phyloP scores from a whole-genome alignment of 78 protist genomes.

The Protostelium mycophagum region DNA sequence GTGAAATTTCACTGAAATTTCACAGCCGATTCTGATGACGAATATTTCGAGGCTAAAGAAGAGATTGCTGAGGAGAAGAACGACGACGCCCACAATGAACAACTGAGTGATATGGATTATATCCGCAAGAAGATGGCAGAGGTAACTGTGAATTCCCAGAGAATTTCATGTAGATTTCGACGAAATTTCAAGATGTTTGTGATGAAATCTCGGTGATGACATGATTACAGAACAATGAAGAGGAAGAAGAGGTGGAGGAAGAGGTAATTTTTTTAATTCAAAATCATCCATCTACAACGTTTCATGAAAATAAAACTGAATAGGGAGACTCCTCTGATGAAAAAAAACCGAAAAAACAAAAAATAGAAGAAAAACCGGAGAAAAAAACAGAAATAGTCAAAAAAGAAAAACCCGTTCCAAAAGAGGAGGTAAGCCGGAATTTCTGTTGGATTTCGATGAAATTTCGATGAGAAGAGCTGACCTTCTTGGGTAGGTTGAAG shows the following conservation, averaged over 20 bases:
- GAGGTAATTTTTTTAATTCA: no score
- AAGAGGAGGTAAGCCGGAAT: conserved; percentile 14
- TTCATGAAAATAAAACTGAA: no score
- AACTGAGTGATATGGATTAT: not conserved
- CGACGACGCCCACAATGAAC: not conserved
- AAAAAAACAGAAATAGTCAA: conserved; percentile 9
- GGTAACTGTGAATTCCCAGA: no score
- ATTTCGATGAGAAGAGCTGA: conserved; percentile 11
- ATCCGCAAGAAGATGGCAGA: not conserved
- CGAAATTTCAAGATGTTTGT: no score
- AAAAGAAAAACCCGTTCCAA: not conserved
- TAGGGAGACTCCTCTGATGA: no score
- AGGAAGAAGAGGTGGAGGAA: not conserved
- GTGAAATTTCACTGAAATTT: conserved; percentile 2
- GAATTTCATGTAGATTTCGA: no score
- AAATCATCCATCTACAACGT: no score
- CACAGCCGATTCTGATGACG: not conserved
- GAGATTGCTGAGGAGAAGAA: not conserved
- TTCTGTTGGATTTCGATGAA: not conserved
- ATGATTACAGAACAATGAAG: not conserved
- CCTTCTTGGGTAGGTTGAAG: conserved; percentile 34
- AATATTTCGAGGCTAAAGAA: not conserved
- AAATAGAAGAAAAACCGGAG: not conserved
- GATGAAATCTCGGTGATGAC: no score
- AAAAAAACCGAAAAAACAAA: not conserved